A percentile compares a stretch with the other conserved stretches of the same genome.
Conservation (phyloP, 768 basidiomycete species). For the Rhodotorula paludigena region DNA sequence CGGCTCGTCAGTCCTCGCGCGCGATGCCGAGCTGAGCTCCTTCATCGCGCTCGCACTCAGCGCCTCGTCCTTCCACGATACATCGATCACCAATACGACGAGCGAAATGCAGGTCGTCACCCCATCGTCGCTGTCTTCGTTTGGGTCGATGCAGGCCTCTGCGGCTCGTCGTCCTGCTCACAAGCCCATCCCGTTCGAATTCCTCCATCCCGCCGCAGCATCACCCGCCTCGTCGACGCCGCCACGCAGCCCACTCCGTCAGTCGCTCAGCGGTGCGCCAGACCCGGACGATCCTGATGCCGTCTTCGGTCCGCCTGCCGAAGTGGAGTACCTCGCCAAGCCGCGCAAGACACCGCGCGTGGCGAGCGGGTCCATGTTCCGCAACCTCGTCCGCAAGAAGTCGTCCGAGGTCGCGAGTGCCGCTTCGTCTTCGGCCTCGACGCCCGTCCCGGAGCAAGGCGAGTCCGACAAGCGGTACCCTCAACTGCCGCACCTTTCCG, state of each 20-base stretch:
- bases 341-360: constrained; percentile 5
- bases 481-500: not conserved
- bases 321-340: constrained; percentile 15
- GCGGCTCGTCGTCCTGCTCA: not conserved
- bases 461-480: constrained; percentile 10
- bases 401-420: constrained; percentile 10
- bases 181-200: constrained; percentile 5
- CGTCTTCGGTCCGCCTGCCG: not conserved
- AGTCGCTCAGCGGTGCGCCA: not conserved
- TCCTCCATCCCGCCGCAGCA: not conserved
- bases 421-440: not conserved
- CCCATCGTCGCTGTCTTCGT: not conserved
- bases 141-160: not conserved
- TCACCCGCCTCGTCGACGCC: not conserved
- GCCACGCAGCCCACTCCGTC: not conserved
- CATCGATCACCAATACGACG: not conserved
- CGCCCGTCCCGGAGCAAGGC: constrained; percentile 1
- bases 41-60: constrained; percentile 31
- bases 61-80: constrained; percentile 17
- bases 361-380: constrained; percentile 9
- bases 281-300: constrained; percentile 17
- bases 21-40: constrained; percentile 21
- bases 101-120: not conserved
- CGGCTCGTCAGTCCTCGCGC: constrained; percentile 14
- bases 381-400: constrained; percentile 16